phyloP scores from a whole-genome alignment of 768 basidiomycete species.

The Chiua virens region DNA sequence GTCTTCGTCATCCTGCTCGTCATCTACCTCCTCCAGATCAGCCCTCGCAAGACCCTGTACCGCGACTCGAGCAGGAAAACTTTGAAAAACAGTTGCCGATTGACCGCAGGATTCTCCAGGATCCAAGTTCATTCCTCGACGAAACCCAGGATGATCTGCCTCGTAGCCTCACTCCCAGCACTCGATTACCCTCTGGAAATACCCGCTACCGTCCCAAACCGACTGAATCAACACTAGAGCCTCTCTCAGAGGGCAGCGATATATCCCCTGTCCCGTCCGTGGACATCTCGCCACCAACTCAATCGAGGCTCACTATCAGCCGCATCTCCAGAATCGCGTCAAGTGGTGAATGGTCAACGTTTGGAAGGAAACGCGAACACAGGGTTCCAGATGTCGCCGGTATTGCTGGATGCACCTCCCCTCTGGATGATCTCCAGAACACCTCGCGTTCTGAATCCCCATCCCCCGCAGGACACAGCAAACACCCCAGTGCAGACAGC shows the following conservation, averaged over 20 bases:
- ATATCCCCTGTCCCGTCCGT: slow-evolving; percentile 1
- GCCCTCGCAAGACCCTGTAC: slow-evolving; percentile 4
- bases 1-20: slow-evolving; percentile 30
- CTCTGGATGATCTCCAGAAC: slow-evolving; percentile 10
- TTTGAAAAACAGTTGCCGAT: slow-evolving; percentile 12
- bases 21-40: slow-evolving; percentile 20
- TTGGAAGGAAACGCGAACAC: slow-evolving; percentile 29
- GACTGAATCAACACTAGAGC: neutral
- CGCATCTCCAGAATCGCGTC: slow-evolving; percentile 20
- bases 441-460: slow-evolving; percentile 13
- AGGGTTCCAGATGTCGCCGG: slow-evolving; percentile 12
- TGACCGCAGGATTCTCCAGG: slow-evolving; percentile 29
- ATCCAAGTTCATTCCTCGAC: slow-evolving; percentile 31
- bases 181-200: slow-evolving; percentile 16
- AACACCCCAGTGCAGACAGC: slow-evolving; percentile 19
- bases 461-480: slow-evolving; percentile 17
- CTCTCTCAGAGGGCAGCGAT: neutral
- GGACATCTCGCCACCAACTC: slow-evolving; percentile 13
- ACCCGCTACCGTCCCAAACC: slow-evolving; percentile 5
- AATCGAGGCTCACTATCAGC: slow-evolving; percentile 8
- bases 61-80: neutral
- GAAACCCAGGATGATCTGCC: slow-evolving; percentile 10
- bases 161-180: slow-evolving; percentile 29
- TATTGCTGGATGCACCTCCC: slow-evolving; percentile 12
- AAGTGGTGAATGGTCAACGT: slow-evolving; percentile 36